Evolutionary conservation across 2,329 filamentous ascomycete genomes (phyloP), one percentile per base, ranked within the genome.

Genomic region (Paecilomyces variotii): DNA sequence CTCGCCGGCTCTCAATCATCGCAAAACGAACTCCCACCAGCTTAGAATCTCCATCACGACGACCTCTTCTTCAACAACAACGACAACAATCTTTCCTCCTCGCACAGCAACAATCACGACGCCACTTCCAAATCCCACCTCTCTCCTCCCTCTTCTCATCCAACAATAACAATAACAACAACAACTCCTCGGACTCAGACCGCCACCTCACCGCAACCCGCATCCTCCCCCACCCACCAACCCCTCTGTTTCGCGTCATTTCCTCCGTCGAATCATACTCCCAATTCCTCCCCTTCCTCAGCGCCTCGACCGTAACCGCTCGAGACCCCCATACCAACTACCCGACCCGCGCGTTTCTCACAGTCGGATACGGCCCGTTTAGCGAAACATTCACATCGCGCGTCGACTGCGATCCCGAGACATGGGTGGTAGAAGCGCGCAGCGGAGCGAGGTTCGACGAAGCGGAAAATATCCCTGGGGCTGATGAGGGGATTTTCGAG

Each of bases 251-350:
- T 83, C 80, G 81, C 64, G 83, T 97, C 57, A 92, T 99, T 73
- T 86, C 91, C 76, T 91, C 97, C 74, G 86, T 99, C 63, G 84
- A 90, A 73, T 85, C 85, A 62, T 99, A 99, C 83, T 79, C 82
- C 39, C 73, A 80, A 64, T 99, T 97, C 80, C 84, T 99, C n/a
- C 94, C 94, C 10, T 97, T 95, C 82, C 96, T 93, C 77, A 83
- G 84, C 51, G 80, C 80, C 53, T 92, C 89, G 39, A 82, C 80
- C 61, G 91, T 97, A 49, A 96, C 91, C 1, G 80, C 81, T 59
- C 91, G 88, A 83, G 87, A 89, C 5, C 76, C 60, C 4, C 60
- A 53, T 67, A 79, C 71, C 27, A 69, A 76, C 1, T 75, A 75
- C 57, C 94, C 94, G 0, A 82, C 86, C 28, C 82, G 87, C 62